phyloP scores from a whole-genome alignment of 2,329 filamentous ascomycete species.

The Colletotrichum godetiae region DNA sequence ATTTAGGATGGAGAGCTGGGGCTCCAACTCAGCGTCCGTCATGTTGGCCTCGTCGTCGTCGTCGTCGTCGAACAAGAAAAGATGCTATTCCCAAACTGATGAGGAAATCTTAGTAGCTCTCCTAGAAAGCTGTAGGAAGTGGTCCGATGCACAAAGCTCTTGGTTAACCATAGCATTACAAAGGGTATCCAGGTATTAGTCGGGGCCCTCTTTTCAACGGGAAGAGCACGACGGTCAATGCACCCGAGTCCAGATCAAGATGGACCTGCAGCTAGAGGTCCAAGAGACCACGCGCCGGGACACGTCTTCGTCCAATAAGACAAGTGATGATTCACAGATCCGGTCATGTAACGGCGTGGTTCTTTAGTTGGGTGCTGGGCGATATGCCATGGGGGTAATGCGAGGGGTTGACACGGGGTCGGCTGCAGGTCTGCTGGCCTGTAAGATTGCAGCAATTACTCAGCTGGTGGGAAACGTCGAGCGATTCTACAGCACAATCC shows the following conservation, averaged over 20 bases:
- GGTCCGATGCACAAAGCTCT: constrained; percentile 11
- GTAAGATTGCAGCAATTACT: constrained; percentile 42
- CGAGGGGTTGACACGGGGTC: constrained; percentile 29
- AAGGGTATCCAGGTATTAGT: constrained; percentile 28
- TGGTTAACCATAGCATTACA: constrained; percentile 1
- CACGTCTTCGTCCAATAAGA: constrained; percentile 26
- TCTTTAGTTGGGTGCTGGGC: constrained; percentile 20
- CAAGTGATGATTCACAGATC: constrained; percentile 37
- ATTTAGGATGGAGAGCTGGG: constrained; percentile 58
- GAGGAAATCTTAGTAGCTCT: background rate
- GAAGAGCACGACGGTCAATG: constrained; percentile 25
- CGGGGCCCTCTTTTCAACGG: constrained; percentile 30
- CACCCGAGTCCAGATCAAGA: constrained; percentile 22
- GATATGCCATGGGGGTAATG: constrained; percentile 24
- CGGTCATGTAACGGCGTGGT: constrained; percentile 29
- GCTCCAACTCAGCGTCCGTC: constrained; percentile 10
- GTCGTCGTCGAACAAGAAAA: background rate
- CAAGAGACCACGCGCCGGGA: constrained; percentile 15
- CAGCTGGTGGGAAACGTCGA: constrained; percentile 35
- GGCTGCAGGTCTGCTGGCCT: constrained; percentile 35
- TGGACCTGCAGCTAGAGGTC: constrained; percentile 31
- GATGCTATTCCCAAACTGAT: background rate
- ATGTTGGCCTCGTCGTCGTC: constrained; percentile 20
- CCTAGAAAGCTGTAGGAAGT: background rate
- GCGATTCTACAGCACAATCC: constrained; percentile 22